Evolutionary conservation across 2,329 filamentous ascomycete species (phyloP), one percentile per base, ranked within the genome.

Genomic region (Alternaria infectoria): DNA sequence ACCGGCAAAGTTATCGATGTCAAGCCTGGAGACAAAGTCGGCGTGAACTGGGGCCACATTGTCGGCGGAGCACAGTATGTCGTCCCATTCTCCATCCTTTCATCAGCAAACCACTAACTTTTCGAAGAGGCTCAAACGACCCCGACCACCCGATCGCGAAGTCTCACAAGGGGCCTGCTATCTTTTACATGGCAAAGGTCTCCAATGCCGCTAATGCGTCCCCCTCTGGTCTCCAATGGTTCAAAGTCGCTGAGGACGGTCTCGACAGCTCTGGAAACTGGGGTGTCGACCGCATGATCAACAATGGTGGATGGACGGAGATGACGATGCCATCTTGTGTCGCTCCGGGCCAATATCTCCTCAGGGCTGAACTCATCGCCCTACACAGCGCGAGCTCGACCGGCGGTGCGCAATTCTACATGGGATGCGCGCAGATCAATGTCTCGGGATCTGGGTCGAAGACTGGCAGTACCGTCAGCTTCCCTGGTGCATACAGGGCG

Each of bases 11-110:
- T 88, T 55, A 83, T 87, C 66, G 77, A 80, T 45, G 82, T 87
- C 54, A 81, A 83, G 15, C 80, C 83, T 3, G 86, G 86, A 12
- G 86, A 86, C 71, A 80, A 82, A 67, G 77, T 87, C 49, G 86
- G 85, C 8, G 81, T 85, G 2, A 83, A 80, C 74, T 87, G 83
- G 80, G 84, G 85, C 45, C 86, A 87, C 69, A 79, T 87, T 54
- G 83, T 87, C 59, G 86, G 86, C 57, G 86, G 86, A 51, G 79
- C 82, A 8, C 85, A 87, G 73, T 63, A 63, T 21, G 57, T 63
- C 15, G 3, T 30, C 40, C 3, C 21, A 1, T 6, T 25, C 3
- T 13, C 15, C 25, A 5, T 15, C 21, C 5, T 43, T 6, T 15
- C 21, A 23, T 6, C 26, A 17, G 30, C 11, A 44, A 9, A 6